Conservation (phyloP, 495 filamentous ascomycete species). For the Platismatia glauca region DNA sequence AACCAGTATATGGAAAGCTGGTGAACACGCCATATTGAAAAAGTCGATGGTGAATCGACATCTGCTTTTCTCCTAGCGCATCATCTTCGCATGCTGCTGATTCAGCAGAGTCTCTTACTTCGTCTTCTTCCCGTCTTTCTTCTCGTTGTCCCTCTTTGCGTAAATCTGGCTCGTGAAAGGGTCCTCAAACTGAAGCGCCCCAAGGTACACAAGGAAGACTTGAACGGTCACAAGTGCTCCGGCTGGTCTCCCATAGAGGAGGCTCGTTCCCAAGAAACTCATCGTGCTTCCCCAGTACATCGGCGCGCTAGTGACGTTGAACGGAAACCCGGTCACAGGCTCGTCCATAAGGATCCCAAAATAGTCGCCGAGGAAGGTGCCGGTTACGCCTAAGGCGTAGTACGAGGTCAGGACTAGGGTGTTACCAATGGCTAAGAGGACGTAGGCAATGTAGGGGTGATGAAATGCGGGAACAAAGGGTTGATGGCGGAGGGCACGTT, state of each 20-base stretch:
- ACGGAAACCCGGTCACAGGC: slow-evolving; percentile 88
- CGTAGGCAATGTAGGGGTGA: slow-evolving; percentile 52
- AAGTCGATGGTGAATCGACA: not conserved
- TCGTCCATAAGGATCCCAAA: slow-evolving; percentile 96
- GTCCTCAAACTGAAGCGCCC: slow-evolving; percentile 87
- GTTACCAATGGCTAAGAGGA: slow-evolving; percentile 66
- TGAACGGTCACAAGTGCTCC: slow-evolving; percentile 66
- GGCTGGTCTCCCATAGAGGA: slow-evolving; percentile 82
- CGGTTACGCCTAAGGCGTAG: slow-evolving; percentile 88
- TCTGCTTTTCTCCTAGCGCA: not conserved
- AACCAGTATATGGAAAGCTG: not conserved
- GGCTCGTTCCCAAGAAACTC: slow-evolving; percentile 83
- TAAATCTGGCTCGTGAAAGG: slow-evolving; percentile 96
- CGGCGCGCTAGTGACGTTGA: slow-evolving; percentile 83
- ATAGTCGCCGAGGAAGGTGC: slow-evolving; percentile 96
- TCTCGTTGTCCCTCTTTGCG: slow-evolving; percentile 62
- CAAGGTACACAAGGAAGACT: slow-evolving; percentile 70
- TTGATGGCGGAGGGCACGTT: slow-evolving; percentile 67
- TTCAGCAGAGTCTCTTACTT: slow-evolving; percentile 2
- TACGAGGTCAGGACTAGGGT: slow-evolving; percentile 79
- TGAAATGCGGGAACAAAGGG: slow-evolving; percentile 60
- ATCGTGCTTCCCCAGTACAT: slow-evolving; percentile 96
- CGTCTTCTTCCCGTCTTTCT: slow-evolving; percentile 39
- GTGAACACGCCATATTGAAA: not conserved
- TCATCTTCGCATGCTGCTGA: not conserved